A percentile compares a stretch with the other conserved stretches of the same genome.
Evolutionary conservation across 2,329 filamentous ascomycete species (phyloP).

Genomic region (Colletotrichum sojae): DNA sequence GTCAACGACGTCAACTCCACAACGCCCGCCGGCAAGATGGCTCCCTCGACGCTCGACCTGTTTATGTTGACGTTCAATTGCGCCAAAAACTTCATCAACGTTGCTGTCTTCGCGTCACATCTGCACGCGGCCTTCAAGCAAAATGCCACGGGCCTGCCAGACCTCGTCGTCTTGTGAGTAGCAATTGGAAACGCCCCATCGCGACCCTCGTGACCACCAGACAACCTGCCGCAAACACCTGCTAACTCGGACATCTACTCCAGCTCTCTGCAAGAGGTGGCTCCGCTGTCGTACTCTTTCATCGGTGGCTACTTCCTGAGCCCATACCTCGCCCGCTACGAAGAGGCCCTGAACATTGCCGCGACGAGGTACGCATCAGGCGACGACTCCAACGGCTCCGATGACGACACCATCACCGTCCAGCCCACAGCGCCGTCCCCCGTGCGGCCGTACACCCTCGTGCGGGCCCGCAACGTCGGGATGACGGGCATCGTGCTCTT

Average conservation of each 20-base stretch:
- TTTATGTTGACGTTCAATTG: conserved; percentile 94
- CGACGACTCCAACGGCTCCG: conserved; percentile 34
- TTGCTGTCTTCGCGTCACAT: conserved; percentile 78
- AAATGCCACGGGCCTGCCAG: conserved; percentile 62
- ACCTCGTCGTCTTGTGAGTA: conserved; percentile 71
- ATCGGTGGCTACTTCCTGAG: conserved; percentile 85
- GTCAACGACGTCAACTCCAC: conserved; percentile 34
- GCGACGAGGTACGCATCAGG: conserved; percentile 56
- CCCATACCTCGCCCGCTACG: conserved; percentile 81
- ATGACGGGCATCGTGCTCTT: conserved; percentile 94
- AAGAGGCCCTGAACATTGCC: conserved; percentile 79
- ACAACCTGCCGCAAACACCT: no score
- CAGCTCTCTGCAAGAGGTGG: conserved; percentile 90
- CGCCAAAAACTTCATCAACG: conserved; percentile 78
- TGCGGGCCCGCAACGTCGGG: conserved; percentile 82
- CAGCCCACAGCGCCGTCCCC: conserved; percentile 40
- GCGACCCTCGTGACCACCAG: conserved; percentile 15
- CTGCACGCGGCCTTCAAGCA: conserved; percentile 73
- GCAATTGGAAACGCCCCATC: neutral
- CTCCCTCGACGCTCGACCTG: conserved; percentile 71
- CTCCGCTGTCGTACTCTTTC: conserved; percentile 87
- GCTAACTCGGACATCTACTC: conserved; percentile 34
- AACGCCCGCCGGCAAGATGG: conserved; percentile 47
- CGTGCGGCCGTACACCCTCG: conserved; percentile 73
- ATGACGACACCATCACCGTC: conserved; percentile 40